A percentile compares a stretch with the other conserved stretches of the same genome.
These are phyloP conservation scores for Botrytis tulipae DNA, from an alignment of 2,329 filamentous ascomycete genomes.

Conservation along the genomic window DNA sequence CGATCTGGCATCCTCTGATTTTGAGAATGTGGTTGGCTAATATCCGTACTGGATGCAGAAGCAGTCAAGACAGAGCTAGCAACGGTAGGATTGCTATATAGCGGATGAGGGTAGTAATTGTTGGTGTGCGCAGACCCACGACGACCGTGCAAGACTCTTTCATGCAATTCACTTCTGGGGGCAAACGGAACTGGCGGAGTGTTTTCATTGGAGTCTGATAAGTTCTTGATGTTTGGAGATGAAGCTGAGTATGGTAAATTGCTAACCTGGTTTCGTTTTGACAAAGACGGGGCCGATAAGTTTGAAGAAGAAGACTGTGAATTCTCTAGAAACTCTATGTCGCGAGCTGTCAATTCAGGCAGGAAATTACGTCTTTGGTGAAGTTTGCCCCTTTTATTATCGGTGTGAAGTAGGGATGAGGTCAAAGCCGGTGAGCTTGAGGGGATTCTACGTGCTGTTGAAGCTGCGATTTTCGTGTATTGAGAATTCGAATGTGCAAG, in stretches of 20 bases:
- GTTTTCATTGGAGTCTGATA: constrained; percentile 6
- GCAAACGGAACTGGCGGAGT: constrained; percentile 6
- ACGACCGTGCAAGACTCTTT: constrained; percentile 10
- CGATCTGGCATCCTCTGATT: background rate
- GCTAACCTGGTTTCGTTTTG: background rate
- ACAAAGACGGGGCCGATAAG: background rate
- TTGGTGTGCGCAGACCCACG: constrained; percentile 11
- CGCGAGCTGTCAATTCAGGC: background rate
- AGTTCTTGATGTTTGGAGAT: constrained; percentile 9
- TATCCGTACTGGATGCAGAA: constrained; percentile 27
- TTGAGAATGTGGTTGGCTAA: constrained; percentile 20
- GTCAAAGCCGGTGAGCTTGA: background rate
- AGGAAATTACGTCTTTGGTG: background rate
- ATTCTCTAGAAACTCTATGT: background rate
- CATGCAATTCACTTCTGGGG: constrained; percentile 13
- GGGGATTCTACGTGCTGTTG: background rate
- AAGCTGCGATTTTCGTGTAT: background rate
- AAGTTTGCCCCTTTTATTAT: background rate
- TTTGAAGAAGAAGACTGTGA: background rate
- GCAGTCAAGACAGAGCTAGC: constrained; percentile 27
- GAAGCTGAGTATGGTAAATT: constrained; percentile 13
- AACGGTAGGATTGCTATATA: constrained; percentile 29
- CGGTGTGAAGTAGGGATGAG: background rate
- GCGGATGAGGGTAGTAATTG: constrained; percentile 14
- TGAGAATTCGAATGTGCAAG: background rate